Percentiles rank a stretch among this genome's conserved stretches.
Conservation (phyloP, 2,329 filamentous ascomycete species). For the Colletotrichum musae region DNA sequence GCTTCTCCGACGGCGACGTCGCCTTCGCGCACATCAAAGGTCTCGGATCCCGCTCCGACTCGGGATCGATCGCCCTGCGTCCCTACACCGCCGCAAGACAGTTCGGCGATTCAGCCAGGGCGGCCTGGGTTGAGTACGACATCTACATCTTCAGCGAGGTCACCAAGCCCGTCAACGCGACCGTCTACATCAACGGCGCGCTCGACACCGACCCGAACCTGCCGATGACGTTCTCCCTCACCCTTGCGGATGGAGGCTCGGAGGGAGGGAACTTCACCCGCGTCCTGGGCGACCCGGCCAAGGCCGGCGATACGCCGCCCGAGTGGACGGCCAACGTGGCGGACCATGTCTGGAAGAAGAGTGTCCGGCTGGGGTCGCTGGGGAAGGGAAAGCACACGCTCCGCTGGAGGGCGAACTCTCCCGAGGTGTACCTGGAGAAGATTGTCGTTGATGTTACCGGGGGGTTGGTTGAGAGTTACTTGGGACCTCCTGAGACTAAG, state of each 20-base stretch:
- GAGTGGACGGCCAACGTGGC: slow-evolving; percentile 63
- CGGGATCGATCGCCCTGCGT: slow-evolving; percentile 32
- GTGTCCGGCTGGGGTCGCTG: slow-evolving; percentile 39
- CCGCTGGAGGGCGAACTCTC: slow-evolving; percentile 47
- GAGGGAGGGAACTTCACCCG: slow-evolving; percentile 46
- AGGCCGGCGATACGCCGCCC: slow-evolving; percentile 58
- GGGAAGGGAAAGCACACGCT: slow-evolving; percentile 46
- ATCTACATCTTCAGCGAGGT: slow-evolving; percentile 46
- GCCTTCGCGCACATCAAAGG: slow-evolving; percentile 13
- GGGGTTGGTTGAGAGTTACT: slow-evolving; percentile 45
- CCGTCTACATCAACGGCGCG: slow-evolving; percentile 49
- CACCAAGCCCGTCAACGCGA: slow-evolving; percentile 41
- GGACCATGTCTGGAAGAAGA: slow-evolving; percentile 62
- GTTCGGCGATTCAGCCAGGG: not conserved
- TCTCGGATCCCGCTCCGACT: slow-evolving; percentile 38
- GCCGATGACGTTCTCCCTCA: slow-evolving; percentile 62
- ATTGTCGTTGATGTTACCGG: slow-evolving; percentile 46
- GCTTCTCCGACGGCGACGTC: slow-evolving; percentile 16
- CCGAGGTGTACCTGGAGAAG: slow-evolving; percentile 52
- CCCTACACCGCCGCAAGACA: slow-evolving; percentile 25
- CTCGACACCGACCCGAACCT: slow-evolving; percentile 64
- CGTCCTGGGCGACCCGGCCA: slow-evolving; percentile 56
- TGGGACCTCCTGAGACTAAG: slow-evolving; percentile 49
- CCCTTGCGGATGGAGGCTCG: slow-evolving; percentile 51
- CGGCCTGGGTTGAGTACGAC: slow-evolving; percentile 46